phyloP scores from a whole-genome alignment of 2,329 filamentous ascomycete species.

The Zymoseptoria pseudotritici region DNA sequence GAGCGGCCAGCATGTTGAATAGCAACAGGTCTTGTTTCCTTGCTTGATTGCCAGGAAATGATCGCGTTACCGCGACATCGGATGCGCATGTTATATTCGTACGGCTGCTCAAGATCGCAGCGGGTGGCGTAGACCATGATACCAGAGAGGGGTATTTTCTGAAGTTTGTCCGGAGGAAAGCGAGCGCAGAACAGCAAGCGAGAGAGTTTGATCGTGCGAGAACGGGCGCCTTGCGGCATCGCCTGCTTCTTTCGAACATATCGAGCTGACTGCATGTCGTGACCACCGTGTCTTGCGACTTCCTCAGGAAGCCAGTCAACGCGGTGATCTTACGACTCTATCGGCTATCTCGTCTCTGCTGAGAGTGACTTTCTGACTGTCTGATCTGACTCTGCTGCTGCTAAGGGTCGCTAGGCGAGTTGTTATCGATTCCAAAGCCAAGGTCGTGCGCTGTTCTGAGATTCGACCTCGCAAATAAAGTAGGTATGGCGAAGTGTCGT shows the following conservation, averaged over 20 bases:
- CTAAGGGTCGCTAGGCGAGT: constrained; percentile 18
- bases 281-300: constrained; percentile 2
- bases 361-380: constrained; percentile 10
- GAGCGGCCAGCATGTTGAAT: not conserved
- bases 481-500: constrained; percentile 3
- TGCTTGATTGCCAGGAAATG: not conserved
- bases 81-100: not conserved
- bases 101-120: not conserved
- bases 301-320: not conserved
- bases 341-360: constrained; percentile 21
- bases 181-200: constrained; percentile 9
- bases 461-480: constrained; percentile 6
- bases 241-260: constrained; percentile 11
- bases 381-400: constrained; percentile 15
- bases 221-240: constrained; percentile 3
- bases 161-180: constrained; percentile 14
- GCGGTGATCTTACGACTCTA: constrained; percentile 14
- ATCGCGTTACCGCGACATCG: not conserved
- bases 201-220: not conserved
- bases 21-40: not conserved
- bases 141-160: not conserved
- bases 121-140: not conserved
- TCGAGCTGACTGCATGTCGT: constrained; percentile 23
- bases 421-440: constrained; percentile 20
- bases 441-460: not conserved